A percentile compares a stretch with the other conserved stretches of the same genome.
phyloP scores from a whole-genome alignment of 257 asterid species.

The Oldenlandia corymbosa region DNA sequence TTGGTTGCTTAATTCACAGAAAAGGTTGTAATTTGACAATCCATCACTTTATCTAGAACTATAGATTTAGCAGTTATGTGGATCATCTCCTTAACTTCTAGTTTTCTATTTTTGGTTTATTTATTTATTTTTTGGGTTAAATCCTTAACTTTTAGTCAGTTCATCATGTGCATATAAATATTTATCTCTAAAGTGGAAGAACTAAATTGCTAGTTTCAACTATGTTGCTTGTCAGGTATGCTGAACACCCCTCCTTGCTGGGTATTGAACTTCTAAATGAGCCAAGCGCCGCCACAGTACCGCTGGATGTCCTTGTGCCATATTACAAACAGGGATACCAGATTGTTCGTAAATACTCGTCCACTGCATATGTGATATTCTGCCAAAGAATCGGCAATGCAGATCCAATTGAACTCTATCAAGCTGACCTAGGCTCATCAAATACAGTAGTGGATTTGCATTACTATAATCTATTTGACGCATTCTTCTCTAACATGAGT shows the following conservation, averaged over 20 bases:
- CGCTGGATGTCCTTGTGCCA: constrained; percentile 52
- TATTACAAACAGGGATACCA: constrained; percentile 63
- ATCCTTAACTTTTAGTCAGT: neutral
- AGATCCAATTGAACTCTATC: constrained; percentile 66
- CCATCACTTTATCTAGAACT: neutral
- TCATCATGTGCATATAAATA: neutral
- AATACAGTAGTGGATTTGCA: constrained; percentile 73
- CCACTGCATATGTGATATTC: constrained; percentile 65
- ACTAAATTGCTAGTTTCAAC: neutral
- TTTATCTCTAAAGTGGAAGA: neutral
- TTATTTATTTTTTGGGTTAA: too few relatives aligned
- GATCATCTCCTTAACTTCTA: too few relatives aligned
- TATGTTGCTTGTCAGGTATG: constrained; percentile 42
- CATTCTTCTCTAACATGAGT: constrained; percentile 49
- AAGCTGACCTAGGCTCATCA: constrained; percentile 50
- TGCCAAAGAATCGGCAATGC: constrained; percentile 74
- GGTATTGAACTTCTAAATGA: constrained; percentile 81
- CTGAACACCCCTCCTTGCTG: constrained; percentile 59
- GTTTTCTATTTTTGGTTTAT: too few relatives aligned
- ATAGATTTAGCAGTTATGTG: neutral
- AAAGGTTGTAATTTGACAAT: neutral
- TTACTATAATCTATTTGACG: constrained; percentile 63
- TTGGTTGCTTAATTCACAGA: neutral
- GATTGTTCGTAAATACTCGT: constrained; percentile 56
- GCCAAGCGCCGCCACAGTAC: constrained; percentile 60